Percentiles rank a stretch among this genome's conserved stretches.
These are phyloP conservation scores for Clarkia xantiana DNA, from an alignment of 345 rosid genomes.

Conservation along the genomic window DNA sequence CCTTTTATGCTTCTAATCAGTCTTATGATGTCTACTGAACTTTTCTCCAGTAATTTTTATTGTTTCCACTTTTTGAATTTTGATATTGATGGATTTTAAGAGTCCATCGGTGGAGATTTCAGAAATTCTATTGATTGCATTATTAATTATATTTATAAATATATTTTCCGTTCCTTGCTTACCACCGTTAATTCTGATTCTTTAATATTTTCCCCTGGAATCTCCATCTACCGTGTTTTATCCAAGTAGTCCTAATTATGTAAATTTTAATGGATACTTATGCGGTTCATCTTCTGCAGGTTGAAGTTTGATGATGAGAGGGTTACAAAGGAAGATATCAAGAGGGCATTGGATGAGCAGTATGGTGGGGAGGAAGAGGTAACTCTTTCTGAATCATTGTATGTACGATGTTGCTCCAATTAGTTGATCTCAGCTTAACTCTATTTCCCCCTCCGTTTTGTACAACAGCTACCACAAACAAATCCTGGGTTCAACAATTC, in stretches of 20 bases:
- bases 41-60: too few relatives aligned
- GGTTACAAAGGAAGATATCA: conserved; percentile 40
- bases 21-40: not conserved
- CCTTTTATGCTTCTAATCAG: not conserved
- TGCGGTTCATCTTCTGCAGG: conserved; percentile 14
- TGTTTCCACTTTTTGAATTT: not conserved
- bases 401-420: not conserved
- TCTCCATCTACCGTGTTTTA: not conserved
- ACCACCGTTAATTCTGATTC: too few relatives aligned
- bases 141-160: not conserved
- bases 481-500: conserved; percentile 44
- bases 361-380: conserved; percentile 51
- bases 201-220: too few relatives aligned
- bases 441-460: not conserved
- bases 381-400: not conserved
- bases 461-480: conserved; percentile 30
- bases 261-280: not conserved
- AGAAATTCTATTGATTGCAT: not conserved
- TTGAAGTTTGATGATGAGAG: conserved; percentile 42
- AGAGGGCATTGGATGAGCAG: conserved; percentile 43
- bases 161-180: too few relatives aligned
- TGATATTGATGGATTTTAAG: not conserved
- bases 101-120: too few relatives aligned
- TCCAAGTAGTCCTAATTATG: not conserved
- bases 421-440: not conserved